Conservation (phyloP, 2,329 filamentous ascomycete species). For the Diaporthe sp. region DNA sequence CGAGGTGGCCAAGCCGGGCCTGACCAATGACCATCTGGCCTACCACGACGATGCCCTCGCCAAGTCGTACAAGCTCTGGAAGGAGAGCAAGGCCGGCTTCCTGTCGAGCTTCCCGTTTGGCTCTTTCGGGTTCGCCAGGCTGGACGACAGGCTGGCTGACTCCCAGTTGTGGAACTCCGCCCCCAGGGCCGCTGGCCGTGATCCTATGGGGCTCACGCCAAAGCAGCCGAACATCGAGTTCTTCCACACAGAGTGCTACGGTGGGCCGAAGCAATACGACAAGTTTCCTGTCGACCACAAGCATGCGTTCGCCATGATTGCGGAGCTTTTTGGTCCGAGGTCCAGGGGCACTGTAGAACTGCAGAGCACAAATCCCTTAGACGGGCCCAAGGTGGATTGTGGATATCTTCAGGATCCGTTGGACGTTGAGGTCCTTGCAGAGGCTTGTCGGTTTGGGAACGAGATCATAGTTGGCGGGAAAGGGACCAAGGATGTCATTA, state of each 20-base stretch:
- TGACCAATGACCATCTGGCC: conserved; percentile 15
- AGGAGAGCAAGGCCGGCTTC: conserved; percentile 16
- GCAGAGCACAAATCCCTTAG: not conserved
- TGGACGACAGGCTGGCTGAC: conserved; percentile 28
- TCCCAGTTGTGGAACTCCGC: conserved; percentile 12
- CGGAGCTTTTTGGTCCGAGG: not conserved
- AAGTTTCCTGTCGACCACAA: conserved; percentile 15
- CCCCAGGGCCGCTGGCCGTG: not conserved
- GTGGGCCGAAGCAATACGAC: conserved; percentile 19
- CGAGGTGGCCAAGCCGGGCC: conserved; percentile 7
- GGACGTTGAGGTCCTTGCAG: conserved; percentile 23
- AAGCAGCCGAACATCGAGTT: conserved; percentile 28
- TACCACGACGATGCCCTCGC: conserved; percentile 6
- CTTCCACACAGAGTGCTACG: conserved; percentile 26
- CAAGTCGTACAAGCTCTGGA: conserved; percentile 21
- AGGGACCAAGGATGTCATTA: conserved; percentile 4
- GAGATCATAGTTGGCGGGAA: conserved; percentile 15
- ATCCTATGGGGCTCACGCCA: not conserved
- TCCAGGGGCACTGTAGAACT: not conserved
- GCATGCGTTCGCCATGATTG: conserved; percentile 18
- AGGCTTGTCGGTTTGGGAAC: conserved; percentile 7
- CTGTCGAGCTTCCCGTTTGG: conserved; percentile 20
- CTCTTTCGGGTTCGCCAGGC: conserved; percentile 21
- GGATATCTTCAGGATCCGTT: conserved; percentile 5
- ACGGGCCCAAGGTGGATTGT: conserved; percentile 7